Evolutionary conservation across 768 basidiomycete species (phyloP), one percentile per base, ranked within the genome.

Genomic region (Tephrocybe sp.): DNA sequence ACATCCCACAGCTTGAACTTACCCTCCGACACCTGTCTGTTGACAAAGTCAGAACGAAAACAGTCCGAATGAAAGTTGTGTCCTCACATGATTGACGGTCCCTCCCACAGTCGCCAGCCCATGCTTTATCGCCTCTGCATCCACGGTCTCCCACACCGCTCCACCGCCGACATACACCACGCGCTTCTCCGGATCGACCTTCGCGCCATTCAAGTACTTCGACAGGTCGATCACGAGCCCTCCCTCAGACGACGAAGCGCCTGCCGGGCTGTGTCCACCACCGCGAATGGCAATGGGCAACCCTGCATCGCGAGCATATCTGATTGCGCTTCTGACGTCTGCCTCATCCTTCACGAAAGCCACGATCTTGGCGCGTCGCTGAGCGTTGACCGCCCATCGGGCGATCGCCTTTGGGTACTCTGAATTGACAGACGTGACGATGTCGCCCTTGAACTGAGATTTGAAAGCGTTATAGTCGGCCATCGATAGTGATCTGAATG

Each of bases 71-170:
- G 11, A 7, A 7, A 25, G 19, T n/a, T n/a, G 64, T 77, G 31
- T 57, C n/a, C n/a, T n/a, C n/a, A 78, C 77, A 64, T 77, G 76
- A 47, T 76, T 79, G 12, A 79, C 72, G 7, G 66, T 67, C 12
- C 69, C 71, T 12, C 57, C 71, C 9, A 74, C 69, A 5, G 68
- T 65, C 0, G 72, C 75, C 15, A 75, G 52, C 4, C 73, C 72
- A 31, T 76, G 55, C 48, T 65, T 44, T 5, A 69, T 67, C 6
- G 71, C 62, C 8, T 58, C 66, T 25, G 63, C 61, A 36, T 77
- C 75, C 24, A 77, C 72, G 9, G 61, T 57, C 9, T 51, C 60
- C 72, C 75, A 73, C 11, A 66, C 42, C 2, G 72, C 64, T 2
- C 75, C 75, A 15, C 75, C 76, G 2, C 70, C 71, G n/a, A n/a